These are phyloP conservation scores for Ogataea nitratoaversa DNA, from an alignment of 805 yeast genomes.

Conservation along the genomic window DNA sequence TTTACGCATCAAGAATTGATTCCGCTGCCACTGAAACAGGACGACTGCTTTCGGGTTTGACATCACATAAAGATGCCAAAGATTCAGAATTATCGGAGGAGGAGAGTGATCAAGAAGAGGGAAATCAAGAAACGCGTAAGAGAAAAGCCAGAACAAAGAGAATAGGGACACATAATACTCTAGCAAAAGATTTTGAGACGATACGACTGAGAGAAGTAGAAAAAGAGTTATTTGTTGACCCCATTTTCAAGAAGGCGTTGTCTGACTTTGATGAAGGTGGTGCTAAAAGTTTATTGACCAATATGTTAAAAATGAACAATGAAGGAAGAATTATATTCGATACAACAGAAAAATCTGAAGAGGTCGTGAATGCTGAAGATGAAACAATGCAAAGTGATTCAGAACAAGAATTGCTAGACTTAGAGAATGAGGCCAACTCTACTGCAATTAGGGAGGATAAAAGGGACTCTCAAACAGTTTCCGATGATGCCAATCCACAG, in stretches of 20 bases:
- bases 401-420: not conserved
- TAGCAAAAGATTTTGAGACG: slow-evolving; percentile 36
- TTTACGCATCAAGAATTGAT: slow-evolving; percentile 86
- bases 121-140: slow-evolving; percentile 20
- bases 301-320: slow-evolving; percentile 43
- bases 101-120: slow-evolving; percentile 19
- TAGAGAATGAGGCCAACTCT: not conserved
- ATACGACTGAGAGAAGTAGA: slow-evolving; percentile 43
- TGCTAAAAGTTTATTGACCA: slow-evolving; percentile 47
- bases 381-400: not conserved
- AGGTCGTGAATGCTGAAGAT: slow-evolving; percentile 8
- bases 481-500: not conserved
- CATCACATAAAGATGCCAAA: slow-evolving; percentile 25
- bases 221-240: slow-evolving; percentile 48
- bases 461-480: not conserved
- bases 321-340: slow-evolving; percentile 49
- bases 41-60: slow-evolving; percentile 51
- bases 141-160: slow-evolving; percentile 14
- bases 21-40: slow-evolving; percentile 91
- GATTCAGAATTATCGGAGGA: slow-evolving; percentile 16
- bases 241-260: slow-evolving; percentile 52
- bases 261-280: slow-evolving; percentile 64
- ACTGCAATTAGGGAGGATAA: slow-evolving; percentile 1
- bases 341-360: slow-evolving; percentile 31
- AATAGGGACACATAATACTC: slow-evolving; percentile 26